phyloP scores from a whole-genome alignment of 768 basidiomycete genomes.

The Rhizopogon salebrosus region DNA sequence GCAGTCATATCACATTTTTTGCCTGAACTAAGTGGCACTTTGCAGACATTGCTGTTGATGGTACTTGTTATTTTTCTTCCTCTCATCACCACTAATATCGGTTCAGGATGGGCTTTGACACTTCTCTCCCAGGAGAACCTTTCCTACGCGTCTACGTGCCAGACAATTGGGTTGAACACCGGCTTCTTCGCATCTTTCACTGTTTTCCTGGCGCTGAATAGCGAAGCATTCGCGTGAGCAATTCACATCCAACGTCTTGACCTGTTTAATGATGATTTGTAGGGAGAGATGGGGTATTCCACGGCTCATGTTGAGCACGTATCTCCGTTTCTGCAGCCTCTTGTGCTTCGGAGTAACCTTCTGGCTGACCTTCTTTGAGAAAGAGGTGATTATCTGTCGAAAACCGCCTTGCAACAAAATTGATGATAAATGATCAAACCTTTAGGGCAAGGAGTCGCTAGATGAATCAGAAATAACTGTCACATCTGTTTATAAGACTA shows the following conservation, averaged over 20 bases:
- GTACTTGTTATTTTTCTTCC: constrained; percentile 44
- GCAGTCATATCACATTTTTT: neutral
- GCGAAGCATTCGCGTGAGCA: constrained; percentile 80
- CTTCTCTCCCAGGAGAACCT: constrained; percentile 88
- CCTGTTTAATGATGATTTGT: constrained; percentile 6
- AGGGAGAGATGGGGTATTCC: constrained; percentile 78
- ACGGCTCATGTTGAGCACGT: constrained; percentile 65
- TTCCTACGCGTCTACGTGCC: constrained; percentile 96
- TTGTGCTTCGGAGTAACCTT: constrained; percentile 80
- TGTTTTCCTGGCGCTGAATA: constrained; percentile 95
- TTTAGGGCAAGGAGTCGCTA: constrained; percentile 67
- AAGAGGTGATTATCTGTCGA: constrained; percentile 56
- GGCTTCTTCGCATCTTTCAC: constrained; percentile 97
- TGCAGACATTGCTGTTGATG: constrained; percentile 94
- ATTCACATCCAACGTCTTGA: neutral
- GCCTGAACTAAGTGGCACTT: constrained; percentile 11
- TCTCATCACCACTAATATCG: constrained; percentile 23
- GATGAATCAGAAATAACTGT: constrained; percentile 87
- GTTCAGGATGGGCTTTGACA: constrained; percentile 72
- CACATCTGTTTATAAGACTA: constrained; percentile 84
- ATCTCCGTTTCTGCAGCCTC: constrained; percentile 82
- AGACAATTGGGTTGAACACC: constrained; percentile 94
- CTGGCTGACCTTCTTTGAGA: constrained; percentile 85
- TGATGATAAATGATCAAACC: constrained; percentile 3
- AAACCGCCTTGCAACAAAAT: neutral